Evolutionary conservation across 2,329 filamentous ascomycete species (phyloP).

Genomic region (Fusarium mundagurra): DNA sequence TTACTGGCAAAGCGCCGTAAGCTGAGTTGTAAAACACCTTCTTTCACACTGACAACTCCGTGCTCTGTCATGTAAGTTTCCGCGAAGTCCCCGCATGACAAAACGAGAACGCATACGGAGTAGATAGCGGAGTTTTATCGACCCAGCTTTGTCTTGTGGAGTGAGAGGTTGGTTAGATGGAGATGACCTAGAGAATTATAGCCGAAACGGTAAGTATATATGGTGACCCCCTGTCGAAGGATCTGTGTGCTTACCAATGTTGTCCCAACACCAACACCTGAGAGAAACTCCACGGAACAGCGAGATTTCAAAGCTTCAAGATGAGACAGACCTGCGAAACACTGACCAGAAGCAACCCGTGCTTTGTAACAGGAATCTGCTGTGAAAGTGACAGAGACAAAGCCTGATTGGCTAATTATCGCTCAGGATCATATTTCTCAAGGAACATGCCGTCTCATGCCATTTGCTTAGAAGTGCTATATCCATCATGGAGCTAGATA

Average conservation of each 20-base stretch:
- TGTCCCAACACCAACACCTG: neutral
- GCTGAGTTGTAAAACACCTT: neutral
- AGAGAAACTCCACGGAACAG: slow-evolving; percentile 8
- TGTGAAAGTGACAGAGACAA: neutral
- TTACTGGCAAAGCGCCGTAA: neutral
- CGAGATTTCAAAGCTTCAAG: slow-evolving; percentile 16
- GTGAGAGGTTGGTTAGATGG: neutral
- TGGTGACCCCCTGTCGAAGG: neutral
- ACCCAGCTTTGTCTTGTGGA: neutral
- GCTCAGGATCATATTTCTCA: neutral
- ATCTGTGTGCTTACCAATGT: neutral
- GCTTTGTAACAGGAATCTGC: neutral
- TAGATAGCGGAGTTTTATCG: neutral
- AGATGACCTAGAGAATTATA: neutral
- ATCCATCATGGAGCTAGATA: neutral
- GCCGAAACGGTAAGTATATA: neutral
- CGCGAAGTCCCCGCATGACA: slow-evolving; percentile 9
- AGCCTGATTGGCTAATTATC: neutral
- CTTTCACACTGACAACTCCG: neutral
- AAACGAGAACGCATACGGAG: neutral
- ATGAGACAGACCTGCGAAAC: neutral
- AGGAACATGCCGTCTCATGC: neutral
- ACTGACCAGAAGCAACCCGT: no score
- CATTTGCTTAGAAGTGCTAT: neutral
- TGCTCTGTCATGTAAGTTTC: neutral